Conservation (phyloP, 805 yeast genomes). For the Kuraishia capsulata region DNA sequence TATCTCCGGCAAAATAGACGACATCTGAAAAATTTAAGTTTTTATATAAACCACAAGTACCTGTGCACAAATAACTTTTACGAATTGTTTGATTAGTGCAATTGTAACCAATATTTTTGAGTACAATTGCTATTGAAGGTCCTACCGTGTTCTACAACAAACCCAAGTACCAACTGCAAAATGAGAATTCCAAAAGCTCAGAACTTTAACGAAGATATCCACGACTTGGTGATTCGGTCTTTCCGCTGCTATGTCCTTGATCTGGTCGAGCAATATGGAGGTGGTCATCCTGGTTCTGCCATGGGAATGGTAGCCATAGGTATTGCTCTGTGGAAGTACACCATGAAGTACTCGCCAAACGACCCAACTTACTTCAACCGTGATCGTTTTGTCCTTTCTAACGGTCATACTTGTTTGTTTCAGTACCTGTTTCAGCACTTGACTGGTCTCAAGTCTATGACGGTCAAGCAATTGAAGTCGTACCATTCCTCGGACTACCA, state of each 20-base stretch:
- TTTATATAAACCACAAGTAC: too few relatives aligned
- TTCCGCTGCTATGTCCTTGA: constrained; percentile 20
- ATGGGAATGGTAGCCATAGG: constrained; percentile 33
- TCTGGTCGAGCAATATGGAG: constrained; percentile 17
- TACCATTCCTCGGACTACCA: constrained; percentile 19
- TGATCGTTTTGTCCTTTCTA: constrained; percentile 27
- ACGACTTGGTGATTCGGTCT: constrained; percentile 14
- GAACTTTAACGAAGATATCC: constrained; percentile 17
- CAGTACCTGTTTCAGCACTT: constrained; percentile 20
- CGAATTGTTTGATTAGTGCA: too few relatives aligned
- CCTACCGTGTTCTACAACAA: too few relatives aligned
- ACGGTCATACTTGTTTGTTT: constrained; percentile 27
- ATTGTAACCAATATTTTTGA: too few relatives aligned
- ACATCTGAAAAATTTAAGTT: too few relatives aligned
- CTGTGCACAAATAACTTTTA: too few relatives aligned
- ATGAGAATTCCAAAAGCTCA: constrained; percentile 18
- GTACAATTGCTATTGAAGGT: too few relatives aligned
- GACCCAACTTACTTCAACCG: constrained; percentile 25
- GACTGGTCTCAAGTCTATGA: constrained; percentile 24
- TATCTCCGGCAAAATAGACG: too few relatives aligned
- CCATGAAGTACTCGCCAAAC: constrained; percentile 20
- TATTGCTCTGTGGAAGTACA: constrained; percentile 24
- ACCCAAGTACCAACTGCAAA: constrained; percentile 4
- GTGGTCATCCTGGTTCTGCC: constrained; percentile 40
- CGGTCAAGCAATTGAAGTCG: constrained; percentile 23